Conservation (phyloP, 148 eudicot genomes). For the Nepenthes mirabilis region DNA sequence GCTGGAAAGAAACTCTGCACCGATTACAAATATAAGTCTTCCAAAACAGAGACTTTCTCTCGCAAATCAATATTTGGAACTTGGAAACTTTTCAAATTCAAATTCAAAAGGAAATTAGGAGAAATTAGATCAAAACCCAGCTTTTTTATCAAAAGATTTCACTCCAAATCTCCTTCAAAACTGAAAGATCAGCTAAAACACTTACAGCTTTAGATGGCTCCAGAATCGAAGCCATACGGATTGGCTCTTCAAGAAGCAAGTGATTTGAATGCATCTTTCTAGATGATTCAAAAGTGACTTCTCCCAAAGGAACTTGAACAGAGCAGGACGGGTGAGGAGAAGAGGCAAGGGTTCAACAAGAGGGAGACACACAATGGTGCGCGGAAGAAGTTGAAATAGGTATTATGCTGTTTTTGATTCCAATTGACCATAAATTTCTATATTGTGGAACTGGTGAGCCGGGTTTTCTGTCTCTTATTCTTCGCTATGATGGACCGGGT, state of each 20-base stretch:
- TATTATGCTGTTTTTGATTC: not conserved
- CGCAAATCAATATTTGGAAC: not conserved
- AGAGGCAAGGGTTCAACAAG: not conserved
- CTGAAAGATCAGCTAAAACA: not conserved
- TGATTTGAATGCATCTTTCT: slow-evolving; percentile 60
- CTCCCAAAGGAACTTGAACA: not conserved
- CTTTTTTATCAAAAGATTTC: too few species aligned
- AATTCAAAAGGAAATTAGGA: too few species aligned
- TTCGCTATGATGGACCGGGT: too few species aligned
- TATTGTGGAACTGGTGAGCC: not conserved
- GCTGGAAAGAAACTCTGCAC: slow-evolving; percentile 73
- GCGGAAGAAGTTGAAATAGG: not conserved
- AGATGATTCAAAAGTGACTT: not conserved
- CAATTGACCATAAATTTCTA: not conserved
- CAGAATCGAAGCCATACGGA: slow-evolving; percentile 85
- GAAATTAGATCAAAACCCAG: too few species aligned
- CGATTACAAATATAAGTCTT: not conserved
- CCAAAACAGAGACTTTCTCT: not conserved
- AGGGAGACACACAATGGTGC: not conserved
- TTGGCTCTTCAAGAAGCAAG: slow-evolving; percentile 88
- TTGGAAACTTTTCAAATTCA: not conserved
- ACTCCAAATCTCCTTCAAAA: not conserved
- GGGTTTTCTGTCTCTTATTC: not conserved
- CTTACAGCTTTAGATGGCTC: slow-evolving; percentile 80
- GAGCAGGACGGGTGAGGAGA: not conserved